A percentile compares a stretch with the other conserved stretches of the same genome.
phyloP scores from a whole-genome alignment of 129 eudicot genomes.

The Flaveria ramosissima region DNA sequence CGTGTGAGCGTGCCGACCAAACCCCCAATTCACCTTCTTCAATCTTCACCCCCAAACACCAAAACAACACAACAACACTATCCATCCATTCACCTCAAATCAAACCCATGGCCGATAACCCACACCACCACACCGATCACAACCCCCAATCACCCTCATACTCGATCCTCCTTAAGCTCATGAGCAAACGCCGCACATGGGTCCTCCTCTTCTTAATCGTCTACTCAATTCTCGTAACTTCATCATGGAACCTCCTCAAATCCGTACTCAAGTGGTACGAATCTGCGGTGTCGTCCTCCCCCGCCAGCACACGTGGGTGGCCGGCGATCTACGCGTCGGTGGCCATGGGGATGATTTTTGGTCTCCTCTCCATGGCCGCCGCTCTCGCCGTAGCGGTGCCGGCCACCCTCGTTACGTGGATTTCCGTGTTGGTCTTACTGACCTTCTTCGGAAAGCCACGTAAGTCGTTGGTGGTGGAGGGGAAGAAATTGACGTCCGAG shows the following conservation, averaged over 20 bases:
- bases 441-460: constrained; percentile 73
- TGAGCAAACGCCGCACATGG: constrained; percentile 81
- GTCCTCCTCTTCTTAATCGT: constrained; percentile 54
- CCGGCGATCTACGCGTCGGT: constrained; percentile 75
- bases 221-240: constrained; percentile 56
- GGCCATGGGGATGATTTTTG: constrained; percentile 59
- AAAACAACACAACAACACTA: not conserved
- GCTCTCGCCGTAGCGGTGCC: constrained; percentile 84
- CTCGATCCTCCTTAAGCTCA: constrained; percentile 35
- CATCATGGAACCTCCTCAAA: constrained; percentile 68
- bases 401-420: constrained; percentile 87
- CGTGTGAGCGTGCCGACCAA: not conserved
- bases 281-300: constrained; percentile 24
- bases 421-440: constrained; percentile 69
- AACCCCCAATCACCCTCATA: constrained; percentile 15
- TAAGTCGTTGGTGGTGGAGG: constrained; percentile 70
- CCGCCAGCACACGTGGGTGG: constrained; percentile 39
- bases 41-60: not conserved
- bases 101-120: constrained; percentile 32
- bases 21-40: not conserved
- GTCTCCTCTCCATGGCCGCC: constrained; percentile 78
- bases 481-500: constrained; percentile 89
- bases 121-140: not conserved
- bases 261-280: constrained; percentile 71
- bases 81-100: not conserved